These are phyloP conservation scores for Boletus mariae DNA, from an alignment of 1,284 basidiomycete species.

Conservation along the genomic window DNA sequence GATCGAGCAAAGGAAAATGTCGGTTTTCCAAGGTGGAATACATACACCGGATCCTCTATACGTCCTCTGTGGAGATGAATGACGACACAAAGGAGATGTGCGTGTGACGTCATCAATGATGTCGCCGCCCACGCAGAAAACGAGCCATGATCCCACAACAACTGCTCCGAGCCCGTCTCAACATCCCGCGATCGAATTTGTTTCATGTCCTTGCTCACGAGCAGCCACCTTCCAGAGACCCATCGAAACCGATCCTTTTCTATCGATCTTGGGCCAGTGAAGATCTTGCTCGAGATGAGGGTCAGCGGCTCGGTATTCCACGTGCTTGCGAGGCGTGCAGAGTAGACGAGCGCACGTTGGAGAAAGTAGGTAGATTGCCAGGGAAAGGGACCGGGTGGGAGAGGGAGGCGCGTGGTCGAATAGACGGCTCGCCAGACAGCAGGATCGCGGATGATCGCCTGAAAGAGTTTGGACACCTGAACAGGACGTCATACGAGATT, in stretches of 20 bases:
- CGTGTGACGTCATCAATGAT: constrained; percentile 11
- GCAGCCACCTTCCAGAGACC: constrained; percentile 18
- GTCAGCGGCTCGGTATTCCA: constrained; percentile 16
- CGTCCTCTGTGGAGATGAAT: constrained; percentile 13
- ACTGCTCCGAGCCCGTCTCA: constrained; percentile 12
- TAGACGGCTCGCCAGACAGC: constrained; percentile 17
- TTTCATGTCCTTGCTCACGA: constrained; percentile 14
- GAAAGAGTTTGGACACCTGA: constrained; percentile 20
- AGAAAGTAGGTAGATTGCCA: constrained; percentile 19
- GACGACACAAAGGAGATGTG: constrained; percentile 16
- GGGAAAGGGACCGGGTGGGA: constrained; percentile 17
- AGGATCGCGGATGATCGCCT: constrained; percentile 10
- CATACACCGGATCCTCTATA: constrained; percentile 19
- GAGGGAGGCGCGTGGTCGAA: constrained; percentile 8
- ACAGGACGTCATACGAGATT: background rate
- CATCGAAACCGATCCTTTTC: constrained; percentile 12
- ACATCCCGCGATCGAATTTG: constrained; percentile 11
- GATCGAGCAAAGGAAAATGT: background rate
- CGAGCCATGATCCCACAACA: constrained; percentile 16
- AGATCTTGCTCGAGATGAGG: constrained; percentile 5
- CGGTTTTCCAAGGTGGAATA: background rate
- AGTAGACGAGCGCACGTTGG: constrained; percentile 17
- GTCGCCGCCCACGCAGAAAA: constrained; percentile 11
- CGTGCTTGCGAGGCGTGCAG: constrained; percentile 11
- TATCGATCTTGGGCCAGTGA: constrained; percentile 3